Conservation (phyloP, 306 rosid species). For the Alnus glutinosa region DNA sequence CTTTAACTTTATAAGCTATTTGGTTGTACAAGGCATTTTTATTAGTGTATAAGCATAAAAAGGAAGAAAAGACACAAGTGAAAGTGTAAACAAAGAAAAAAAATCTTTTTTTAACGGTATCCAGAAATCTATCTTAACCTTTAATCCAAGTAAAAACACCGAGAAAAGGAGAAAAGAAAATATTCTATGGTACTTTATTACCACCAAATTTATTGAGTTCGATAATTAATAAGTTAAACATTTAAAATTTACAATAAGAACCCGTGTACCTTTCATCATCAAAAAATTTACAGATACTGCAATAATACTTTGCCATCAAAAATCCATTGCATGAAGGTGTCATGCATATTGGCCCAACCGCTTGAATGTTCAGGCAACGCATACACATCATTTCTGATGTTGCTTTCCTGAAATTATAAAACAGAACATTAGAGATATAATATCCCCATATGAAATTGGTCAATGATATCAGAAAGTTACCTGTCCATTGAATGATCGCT, state of each 20-base stretch:
- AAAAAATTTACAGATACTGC: constrained; percentile 93
- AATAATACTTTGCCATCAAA: constrained; percentile 84
- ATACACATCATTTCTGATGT: constrained; percentile 97
- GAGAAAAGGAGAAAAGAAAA: constrained; percentile 9
- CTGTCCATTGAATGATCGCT: constrained; percentile 99
- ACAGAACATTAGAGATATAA: constrained; percentile 30
- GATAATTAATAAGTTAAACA: not conserved
- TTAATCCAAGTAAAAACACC: constrained; percentile 1
- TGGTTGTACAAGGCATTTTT: not conserved
- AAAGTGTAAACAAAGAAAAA: not conserved
- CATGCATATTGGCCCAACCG: constrained; percentile 81
- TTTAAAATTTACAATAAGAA: constrained; percentile 24
- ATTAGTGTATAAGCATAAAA: not conserved
- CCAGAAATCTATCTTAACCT: constrained; percentile 2
- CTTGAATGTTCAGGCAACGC: constrained; percentile 73
- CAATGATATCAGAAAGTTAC: constrained; percentile 41
- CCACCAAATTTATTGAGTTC: not conserved
- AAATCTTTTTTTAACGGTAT: not conserved
- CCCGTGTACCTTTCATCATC: constrained; percentile 85
- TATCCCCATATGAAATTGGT: constrained; percentile 10
- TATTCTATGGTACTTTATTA: not conserved
- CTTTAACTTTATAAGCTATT: not conserved
- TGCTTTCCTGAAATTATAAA: constrained; percentile 67
- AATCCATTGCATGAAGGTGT: constrained; percentile 87
- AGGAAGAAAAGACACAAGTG: not conserved